Evolutionary conservation across 1,139 yeast genomes (phyloP).

Genomic region (Eremothecium sinecaudum): DNA sequence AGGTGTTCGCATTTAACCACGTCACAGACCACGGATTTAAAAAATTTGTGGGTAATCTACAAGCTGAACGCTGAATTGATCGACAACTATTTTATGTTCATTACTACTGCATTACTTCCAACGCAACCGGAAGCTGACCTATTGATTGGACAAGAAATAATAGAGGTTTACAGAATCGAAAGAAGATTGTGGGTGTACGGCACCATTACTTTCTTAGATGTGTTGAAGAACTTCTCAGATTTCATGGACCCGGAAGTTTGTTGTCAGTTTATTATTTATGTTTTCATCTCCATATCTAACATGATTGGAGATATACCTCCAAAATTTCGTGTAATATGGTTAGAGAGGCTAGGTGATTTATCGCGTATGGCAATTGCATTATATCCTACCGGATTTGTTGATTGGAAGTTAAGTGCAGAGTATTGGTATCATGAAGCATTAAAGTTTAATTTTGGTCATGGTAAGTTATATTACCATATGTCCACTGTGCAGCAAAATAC

Average conservation of each 20-base stretch:
- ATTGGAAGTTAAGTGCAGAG: slow-evolving; percentile 73
- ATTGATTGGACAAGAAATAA: slow-evolving; percentile 52
- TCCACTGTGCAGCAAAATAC: slow-evolving; percentile 77
- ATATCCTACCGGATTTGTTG: slow-evolving; percentile 65
- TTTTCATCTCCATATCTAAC: slow-evolving; percentile 36
- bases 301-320: slow-evolving; percentile 44
- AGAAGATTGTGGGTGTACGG: slow-evolving; percentile 80
- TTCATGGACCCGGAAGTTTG: slow-evolving; percentile 37
- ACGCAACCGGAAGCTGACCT: slow-evolving; percentile 43
- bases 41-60: slow-evolving; percentile 63
- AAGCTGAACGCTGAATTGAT: slow-evolving; percentile 55
- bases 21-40: slow-evolving; percentile 42
- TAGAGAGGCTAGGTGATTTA: slow-evolving; percentile 72
- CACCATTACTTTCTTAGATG: slow-evolving; percentile 67
- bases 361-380: slow-evolving; percentile 78
- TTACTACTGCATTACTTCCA: slow-evolving; percentile 62
- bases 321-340: slow-evolving; percentile 51
- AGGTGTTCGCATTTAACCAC: slow-evolving; percentile 42
- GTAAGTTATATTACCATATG: slow-evolving; percentile 72
- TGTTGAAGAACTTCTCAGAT: slow-evolving; percentile 60
- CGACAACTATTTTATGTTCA: slow-evolving; percentile 61
- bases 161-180: slow-evolving; percentile 65
- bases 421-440: slow-evolving; percentile 66
- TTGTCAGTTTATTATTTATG: slow-evolving; percentile 35
- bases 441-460: slow-evolving; percentile 67